Evolutionary conservation across 768 basidiomycete species (phyloP).

Genomic region (Floccularia luteovirens): DNA sequence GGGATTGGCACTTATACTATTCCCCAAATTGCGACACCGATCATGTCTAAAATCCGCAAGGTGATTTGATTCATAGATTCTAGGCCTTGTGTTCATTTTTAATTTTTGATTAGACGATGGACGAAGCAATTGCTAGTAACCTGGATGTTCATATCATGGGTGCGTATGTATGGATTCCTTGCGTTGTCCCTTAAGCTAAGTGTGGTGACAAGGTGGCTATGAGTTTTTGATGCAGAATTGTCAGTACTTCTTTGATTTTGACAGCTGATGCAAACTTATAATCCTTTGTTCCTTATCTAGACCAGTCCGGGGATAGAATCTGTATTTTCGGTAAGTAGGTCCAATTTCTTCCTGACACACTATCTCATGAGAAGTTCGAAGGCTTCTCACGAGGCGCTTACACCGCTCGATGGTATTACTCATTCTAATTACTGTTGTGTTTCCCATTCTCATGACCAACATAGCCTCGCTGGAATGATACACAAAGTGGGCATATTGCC

Average conservation of each 20-base stretch:
- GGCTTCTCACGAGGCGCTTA: slow-evolving; percentile 56
- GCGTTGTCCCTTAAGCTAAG: background rate
- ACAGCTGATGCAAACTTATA: background rate
- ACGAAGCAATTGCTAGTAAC: slow-evolving; percentile 40
- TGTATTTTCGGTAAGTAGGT: slow-evolving; percentile 53
- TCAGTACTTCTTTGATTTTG: slow-evolving; percentile 11
- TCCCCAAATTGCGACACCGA: slow-evolving; percentile 33
- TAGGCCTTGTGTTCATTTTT: background rate
- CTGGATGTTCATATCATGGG: slow-evolving; percentile 46
- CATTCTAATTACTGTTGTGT: background rate
- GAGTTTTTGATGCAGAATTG: slow-evolving; percentile 57
- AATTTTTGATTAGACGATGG: slow-evolving; percentile 20
- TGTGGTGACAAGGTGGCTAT: slow-evolving; percentile 33
- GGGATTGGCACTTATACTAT: slow-evolving; percentile 47
- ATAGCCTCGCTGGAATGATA: slow-evolving; percentile 46
- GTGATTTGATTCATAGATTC: slow-evolving; percentile 9
- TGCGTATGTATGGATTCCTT: slow-evolving; percentile 9
- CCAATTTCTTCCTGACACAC: background rate
- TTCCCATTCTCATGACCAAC: background rate
- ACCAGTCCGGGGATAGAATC: slow-evolving; percentile 42
- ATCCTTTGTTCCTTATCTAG: slow-evolving; percentile 12
- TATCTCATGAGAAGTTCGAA: slow-evolving; percentile 2
- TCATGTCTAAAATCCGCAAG: slow-evolving; percentile 35
- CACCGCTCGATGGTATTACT: slow-evolving; percentile 32
- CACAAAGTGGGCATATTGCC: slow-evolving; percentile 41